phyloP scores from a whole-genome alignment of 1,139 yeast species.

The Tardiomyces blankii region DNA sequence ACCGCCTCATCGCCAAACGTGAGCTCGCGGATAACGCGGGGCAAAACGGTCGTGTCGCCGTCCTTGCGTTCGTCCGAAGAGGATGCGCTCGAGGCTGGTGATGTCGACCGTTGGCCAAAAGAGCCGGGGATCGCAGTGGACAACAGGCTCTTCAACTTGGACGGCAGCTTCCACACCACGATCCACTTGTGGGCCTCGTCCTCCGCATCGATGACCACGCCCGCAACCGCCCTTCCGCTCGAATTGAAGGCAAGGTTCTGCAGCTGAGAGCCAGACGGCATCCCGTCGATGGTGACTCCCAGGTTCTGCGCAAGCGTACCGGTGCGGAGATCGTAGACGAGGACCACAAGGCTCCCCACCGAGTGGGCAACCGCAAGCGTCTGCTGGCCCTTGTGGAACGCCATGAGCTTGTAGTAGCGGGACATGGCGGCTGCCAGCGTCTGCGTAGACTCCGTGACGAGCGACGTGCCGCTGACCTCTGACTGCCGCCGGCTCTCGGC shows the following conservation, averaged over 20 bases:
- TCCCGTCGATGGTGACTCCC: constrained; percentile 2
- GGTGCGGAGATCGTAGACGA: constrained; percentile 17
- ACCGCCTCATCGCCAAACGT: not conserved
- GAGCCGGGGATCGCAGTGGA: not conserved
- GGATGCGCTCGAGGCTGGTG: not conserved
- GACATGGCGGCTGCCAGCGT: constrained; percentile 13
- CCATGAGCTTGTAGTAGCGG: constrained; percentile 12
- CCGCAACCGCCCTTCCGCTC: constrained; percentile 17
- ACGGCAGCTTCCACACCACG: not conserved
- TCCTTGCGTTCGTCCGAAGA: not conserved
- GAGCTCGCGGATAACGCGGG: not conserved
- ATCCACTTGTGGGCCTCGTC: not conserved
- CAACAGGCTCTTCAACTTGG: not conserved
- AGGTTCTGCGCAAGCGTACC: constrained; percentile 12
- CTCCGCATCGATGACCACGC: constrained; percentile 1
- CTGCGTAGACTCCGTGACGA: constrained; percentile 16
- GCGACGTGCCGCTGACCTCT: constrained; percentile 12
- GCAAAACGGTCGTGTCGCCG: not conserved
- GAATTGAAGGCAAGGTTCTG: constrained; percentile 14
- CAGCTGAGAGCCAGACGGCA: constrained; percentile 3
- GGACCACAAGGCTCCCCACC: constrained; percentile 8
- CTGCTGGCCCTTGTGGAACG: constrained; percentile 19
- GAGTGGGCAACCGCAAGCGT: constrained; percentile 14
- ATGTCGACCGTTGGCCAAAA: not conserved
- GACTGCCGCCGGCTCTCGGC: constrained; percentile 11